Percentiles rank a stretch among this genome's conserved stretches.
phyloP scores from a whole-genome alignment of 257 asterid species.

The Fraxinus excelsior region DNA sequence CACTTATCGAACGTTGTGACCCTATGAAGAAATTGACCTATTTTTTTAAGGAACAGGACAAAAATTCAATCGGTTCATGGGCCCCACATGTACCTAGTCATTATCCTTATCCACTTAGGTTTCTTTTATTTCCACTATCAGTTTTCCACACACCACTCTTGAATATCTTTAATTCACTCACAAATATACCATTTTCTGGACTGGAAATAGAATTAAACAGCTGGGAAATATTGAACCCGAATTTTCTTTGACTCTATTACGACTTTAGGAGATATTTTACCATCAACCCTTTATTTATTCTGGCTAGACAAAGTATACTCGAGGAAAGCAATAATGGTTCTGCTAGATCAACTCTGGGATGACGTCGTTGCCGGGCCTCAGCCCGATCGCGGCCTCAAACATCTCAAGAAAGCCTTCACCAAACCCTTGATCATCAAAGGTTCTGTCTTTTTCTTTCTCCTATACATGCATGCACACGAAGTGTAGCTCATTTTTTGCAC shows the following conservation, averaged over 20 bases:
- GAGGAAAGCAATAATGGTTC: conserved; percentile 45
- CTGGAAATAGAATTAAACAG: conserved; percentile 25
- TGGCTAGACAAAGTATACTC: background rate
- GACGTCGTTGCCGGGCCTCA: conserved; percentile 89
- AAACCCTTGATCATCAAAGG: conserved; percentile 55
- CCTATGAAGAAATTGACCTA: too few relatives aligned
- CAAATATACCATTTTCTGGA: background rate
- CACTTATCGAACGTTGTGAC: too few relatives aligned
- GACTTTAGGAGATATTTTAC: conserved; percentile 35
- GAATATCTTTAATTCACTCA: background rate
- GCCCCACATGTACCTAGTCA: conserved; percentile 33
- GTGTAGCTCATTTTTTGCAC: too few relatives aligned
- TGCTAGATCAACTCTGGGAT: conserved; percentile 90
- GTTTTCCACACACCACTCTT: background rate
- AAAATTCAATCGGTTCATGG: background rate
- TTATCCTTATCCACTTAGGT: conserved; percentile 62
- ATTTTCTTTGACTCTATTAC: background rate
- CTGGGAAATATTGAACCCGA: background rate
- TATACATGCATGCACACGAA: background rate
- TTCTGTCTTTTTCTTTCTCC: background rate
- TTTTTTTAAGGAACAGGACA: background rate
- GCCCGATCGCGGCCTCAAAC: conserved; percentile 83
- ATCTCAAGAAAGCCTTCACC: conserved; percentile 58
- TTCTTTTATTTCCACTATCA: conserved; percentile 29
- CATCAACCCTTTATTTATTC: conserved; percentile 35